Conservation (phyloP, 805 yeast species). For the Zygotorulaspora florentina region DNA sequence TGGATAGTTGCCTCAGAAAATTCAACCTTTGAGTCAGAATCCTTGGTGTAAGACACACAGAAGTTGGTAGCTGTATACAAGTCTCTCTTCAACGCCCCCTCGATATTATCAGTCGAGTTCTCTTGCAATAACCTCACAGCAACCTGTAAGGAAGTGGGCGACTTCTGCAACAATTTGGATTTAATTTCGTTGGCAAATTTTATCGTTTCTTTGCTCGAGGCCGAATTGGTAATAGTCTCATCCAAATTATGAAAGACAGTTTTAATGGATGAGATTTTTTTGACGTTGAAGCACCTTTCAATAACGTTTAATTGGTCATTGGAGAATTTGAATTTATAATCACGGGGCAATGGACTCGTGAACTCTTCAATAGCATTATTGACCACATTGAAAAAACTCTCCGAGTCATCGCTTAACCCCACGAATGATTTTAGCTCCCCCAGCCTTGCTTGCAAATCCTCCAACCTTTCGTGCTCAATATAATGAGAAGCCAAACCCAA, state of each 20-base stretch:
- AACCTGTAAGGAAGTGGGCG: conserved; percentile 75
- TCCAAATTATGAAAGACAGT: conserved; percentile 52
- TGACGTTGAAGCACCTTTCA: conserved; percentile 60
- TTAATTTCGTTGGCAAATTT: conserved; percentile 61
- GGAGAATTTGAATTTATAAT: conserved; percentile 55
- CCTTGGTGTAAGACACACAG: conserved; percentile 44
- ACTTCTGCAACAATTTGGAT: conserved; percentile 56
- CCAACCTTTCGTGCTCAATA: conserved; percentile 61
- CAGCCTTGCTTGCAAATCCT: conserved; percentile 60
- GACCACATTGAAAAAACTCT: conserved; percentile 42
- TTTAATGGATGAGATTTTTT: conserved; percentile 41
- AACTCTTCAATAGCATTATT: conserved; percentile 77
- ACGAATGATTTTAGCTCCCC: conserved; percentile 46
- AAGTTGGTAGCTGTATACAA: conserved; percentile 72
- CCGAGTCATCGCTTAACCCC: conserved; percentile 26
- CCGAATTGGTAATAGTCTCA: conserved; percentile 45
- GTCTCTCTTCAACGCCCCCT: conserved; percentile 67
- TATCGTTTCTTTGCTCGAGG: conserved; percentile 49
- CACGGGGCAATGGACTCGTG: conserved; percentile 59
- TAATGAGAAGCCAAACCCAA: conserved; percentile 90
- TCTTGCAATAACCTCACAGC: conserved; percentile 63
- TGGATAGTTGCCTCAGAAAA: conserved; percentile 67
- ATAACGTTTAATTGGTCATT: conserved; percentile 57
- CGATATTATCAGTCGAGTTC: conserved; percentile 55
- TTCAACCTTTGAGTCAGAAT: conserved; percentile 41